A percentile compares a stretch with the other conserved stretches of the same genome.
Evolutionary conservation across 495 filamentous ascomycete genomes (phyloP).

Genomic region (Hypoxylon trugodes): DNA sequence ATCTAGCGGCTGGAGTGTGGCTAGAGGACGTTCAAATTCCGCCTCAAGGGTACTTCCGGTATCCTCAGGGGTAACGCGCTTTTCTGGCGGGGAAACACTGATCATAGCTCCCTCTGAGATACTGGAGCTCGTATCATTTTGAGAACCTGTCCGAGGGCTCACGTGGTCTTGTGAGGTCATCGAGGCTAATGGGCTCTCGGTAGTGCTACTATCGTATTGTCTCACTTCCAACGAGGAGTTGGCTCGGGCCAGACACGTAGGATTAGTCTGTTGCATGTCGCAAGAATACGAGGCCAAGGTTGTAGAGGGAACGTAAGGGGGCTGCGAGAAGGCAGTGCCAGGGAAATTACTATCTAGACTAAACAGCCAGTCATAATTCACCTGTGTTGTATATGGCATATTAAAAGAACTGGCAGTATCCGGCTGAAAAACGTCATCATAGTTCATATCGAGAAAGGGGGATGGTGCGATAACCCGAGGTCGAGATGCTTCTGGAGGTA

Average conservation of each 20-base stretch:
- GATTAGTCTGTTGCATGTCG: slow-evolving; percentile 4
- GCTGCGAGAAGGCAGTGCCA: not conserved
- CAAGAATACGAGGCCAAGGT: slow-evolving; percentile 15
- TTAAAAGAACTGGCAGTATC: slow-evolving; percentile 63
- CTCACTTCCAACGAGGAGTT: slow-evolving; percentile 4
- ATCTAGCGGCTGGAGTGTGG: slow-evolving; percentile 22
- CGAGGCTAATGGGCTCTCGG: slow-evolving; percentile 17
- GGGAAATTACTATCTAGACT: slow-evolving; percentile 40
- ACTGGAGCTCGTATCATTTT: slow-evolving; percentile 20
- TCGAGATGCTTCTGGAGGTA: slow-evolving; percentile 9
- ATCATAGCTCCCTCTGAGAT: not conserved
- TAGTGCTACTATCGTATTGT: slow-evolving; percentile 5
- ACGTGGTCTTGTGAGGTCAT: slow-evolving; percentile 21
- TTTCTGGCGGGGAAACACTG: slow-evolving; percentile 5
- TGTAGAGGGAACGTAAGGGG: slow-evolving; percentile 23
- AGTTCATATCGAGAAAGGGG: slow-evolving; percentile 44
- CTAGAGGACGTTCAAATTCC: slow-evolving; percentile 36
- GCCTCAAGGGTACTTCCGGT: not conserved
- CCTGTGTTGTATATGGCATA: slow-evolving; percentile 63
- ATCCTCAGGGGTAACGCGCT: not conserved
- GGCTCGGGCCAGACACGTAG: slow-evolving; percentile 5
- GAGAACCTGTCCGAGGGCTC: slow-evolving; percentile 9
- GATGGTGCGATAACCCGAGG: slow-evolving; percentile 16
- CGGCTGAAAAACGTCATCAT: slow-evolving; percentile 52
- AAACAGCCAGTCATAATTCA: slow-evolving; percentile 67